Percentiles rank a stretch among this genome's conserved stretches.
Conservation (phyloP, 2,329 filamentous ascomycete species). For the Metarhizium robertsii region DNA sequence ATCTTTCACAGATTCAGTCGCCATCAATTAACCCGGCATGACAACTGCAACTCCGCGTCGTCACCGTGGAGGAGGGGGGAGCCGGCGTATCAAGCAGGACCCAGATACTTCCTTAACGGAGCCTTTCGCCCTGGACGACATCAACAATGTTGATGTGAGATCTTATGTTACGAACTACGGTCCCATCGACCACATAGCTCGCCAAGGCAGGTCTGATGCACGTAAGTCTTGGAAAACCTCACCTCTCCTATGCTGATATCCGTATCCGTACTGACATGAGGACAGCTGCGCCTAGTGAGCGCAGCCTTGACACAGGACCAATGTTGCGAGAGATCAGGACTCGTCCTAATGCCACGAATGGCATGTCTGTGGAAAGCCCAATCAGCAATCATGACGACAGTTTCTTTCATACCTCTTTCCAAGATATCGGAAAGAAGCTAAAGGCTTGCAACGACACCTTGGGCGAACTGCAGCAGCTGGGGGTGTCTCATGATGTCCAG, state of each 20-base stretch:
- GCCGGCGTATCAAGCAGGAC: conserved; percentile 15
- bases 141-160: not conserved
- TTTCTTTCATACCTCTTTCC: conserved; percentile 33
- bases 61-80: not conserved
- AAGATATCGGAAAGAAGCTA: conserved; percentile 51
- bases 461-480: conserved; percentile 59
- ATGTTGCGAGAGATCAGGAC: conserved; percentile 28
- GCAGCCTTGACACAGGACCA: conserved; percentile 24
- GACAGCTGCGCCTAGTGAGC: conserved; percentile 29
- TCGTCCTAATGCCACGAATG: conserved; percentile 10
- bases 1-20: not conserved
- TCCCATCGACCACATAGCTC: conserved; percentile 14
- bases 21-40: not conserved
- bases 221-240: conserved; percentile 19
- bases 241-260: not conserved
- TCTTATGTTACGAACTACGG: conserved; percentile 11
- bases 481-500: conserved; percentile 60
- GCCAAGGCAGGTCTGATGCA: conserved; percentile 26
- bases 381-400: conserved; percentile 22
- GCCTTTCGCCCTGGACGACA: not conserved
- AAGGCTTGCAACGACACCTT: conserved; percentile 58
- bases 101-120: conserved; percentile 10
- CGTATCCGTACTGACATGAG: conserved; percentile 1
- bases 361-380: conserved; percentile 11
- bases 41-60: not conserved